Percentiles rank a stretch among this genome's conserved stretches.
These are phyloP conservation scores for Actinomucor elegans DNA, from an alignment of 371 early-diverging fungal genomes.

Conservation along the genomic window DNA sequence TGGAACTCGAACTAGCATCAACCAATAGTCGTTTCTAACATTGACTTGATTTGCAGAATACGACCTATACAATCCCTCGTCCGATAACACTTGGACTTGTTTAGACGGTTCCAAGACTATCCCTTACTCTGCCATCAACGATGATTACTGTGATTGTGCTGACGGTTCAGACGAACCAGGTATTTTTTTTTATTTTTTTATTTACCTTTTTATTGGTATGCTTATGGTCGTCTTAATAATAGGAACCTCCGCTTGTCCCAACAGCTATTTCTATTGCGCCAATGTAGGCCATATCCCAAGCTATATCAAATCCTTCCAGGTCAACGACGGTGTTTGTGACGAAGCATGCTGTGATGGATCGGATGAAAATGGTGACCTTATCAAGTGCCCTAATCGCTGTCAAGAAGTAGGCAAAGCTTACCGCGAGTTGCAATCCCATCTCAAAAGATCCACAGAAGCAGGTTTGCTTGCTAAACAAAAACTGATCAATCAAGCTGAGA, in stretches of 20 bases:
- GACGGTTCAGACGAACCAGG: conserved; percentile 97
- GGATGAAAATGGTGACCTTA: conserved; percentile 71
- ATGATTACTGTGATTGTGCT: conserved; percentile 94
- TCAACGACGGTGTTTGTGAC: conserved; percentile 95
- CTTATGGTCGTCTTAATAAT: neutral
- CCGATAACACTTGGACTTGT: conserved; percentile 64
- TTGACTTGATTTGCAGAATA: conserved; percentile 29
- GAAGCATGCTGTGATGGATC: conserved; percentile 94
- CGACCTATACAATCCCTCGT: conserved; percentile 36
- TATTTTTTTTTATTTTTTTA: conserved; percentile 8
- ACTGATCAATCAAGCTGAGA: conserved; percentile 30
- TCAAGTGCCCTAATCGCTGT: conserved; percentile 77
- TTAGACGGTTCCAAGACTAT: conserved; percentile 73
- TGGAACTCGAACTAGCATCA: too few species aligned
- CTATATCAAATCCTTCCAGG: conserved; percentile 67
- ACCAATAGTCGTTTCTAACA: conserved; percentile 3
- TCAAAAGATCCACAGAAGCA: conserved; percentile 25
- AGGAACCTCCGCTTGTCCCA: conserved; percentile 92
- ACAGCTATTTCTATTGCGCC: conserved; percentile 75
- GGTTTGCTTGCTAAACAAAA: conserved; percentile 34
- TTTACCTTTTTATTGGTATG: too few species aligned
- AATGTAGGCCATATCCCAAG: conserved; percentile 79
- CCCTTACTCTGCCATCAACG: conserved; percentile 77
- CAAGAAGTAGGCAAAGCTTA: conserved; percentile 53
- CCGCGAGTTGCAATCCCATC: conserved; percentile 36